Evolutionary conservation across 345 rosid genomes (phyloP).

Genomic region (Sapria himalayana): DNA sequence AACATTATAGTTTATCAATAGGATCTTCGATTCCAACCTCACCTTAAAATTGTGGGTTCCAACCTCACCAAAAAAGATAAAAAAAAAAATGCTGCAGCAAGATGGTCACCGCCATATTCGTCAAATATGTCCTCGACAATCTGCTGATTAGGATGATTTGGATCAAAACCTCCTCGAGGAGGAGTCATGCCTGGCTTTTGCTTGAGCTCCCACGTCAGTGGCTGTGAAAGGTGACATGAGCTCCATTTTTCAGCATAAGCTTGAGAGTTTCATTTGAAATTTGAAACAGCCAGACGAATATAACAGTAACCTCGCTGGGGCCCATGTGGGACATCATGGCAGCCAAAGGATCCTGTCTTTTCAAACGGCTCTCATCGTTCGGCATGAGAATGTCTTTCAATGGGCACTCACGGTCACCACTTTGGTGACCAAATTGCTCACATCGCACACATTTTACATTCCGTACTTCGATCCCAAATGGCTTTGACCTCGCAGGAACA

Average conservation of each 20-base stretch:
- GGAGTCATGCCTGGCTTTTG: slow-evolving; percentile 94
- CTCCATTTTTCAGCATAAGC: not conserved
- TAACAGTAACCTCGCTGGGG: slow-evolving; percentile 50
- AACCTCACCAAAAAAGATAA: slow-evolving; percentile 4
- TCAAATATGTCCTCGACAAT: slow-evolving; percentile 94
- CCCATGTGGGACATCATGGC: slow-evolving; percentile 65
- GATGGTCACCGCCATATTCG: slow-evolving; percentile 68
- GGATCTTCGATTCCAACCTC: too few species aligned
- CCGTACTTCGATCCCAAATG: slow-evolving; percentile 80
- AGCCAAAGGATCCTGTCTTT: slow-evolving; percentile 88
- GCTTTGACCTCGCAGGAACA: slow-evolving; percentile 52
- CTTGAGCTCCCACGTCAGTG: slow-evolving; percentile 92
- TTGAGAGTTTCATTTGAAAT: not conserved
- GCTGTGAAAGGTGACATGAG: slow-evolving; percentile 18
- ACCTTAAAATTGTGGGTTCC: too few species aligned
- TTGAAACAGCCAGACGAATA: not conserved
- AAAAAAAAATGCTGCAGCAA: not conserved
- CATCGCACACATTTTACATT: slow-evolving; percentile 89
- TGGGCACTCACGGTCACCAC: slow-evolving; percentile 96
- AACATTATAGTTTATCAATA: too few species aligned
- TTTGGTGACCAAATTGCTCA: slow-evolving; percentile 82
- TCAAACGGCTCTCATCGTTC: slow-evolving; percentile 67
- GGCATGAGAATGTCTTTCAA: slow-evolving; percentile 95
- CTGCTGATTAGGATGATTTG: slow-evolving; percentile 85
- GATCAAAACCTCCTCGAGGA: slow-evolving; percentile 89